Percentiles rank a stretch among this genome's conserved stretches.
Conservation (phyloP, 805 yeast genomes). For the Wickerhamomyces pijperi region DNA sequence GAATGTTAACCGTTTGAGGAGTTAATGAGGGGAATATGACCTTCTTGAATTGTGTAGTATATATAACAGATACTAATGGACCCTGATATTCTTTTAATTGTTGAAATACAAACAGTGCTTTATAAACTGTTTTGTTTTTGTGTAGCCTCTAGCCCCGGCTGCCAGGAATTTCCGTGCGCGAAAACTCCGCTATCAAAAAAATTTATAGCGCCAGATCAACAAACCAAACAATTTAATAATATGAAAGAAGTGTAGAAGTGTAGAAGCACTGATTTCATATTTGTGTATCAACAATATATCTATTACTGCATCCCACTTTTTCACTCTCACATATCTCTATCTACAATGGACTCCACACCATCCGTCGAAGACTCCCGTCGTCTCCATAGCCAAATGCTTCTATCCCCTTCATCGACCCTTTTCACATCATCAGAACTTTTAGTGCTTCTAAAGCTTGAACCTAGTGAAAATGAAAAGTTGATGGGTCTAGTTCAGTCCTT, state of each 20-base stretch:
- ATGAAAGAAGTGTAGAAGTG: too few relatives aligned
- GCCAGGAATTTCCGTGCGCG: background rate
- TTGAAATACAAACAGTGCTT: too few relatives aligned
- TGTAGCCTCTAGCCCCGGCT: too few relatives aligned
- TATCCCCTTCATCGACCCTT: constrained; percentile 32
- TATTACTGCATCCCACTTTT: background rate
- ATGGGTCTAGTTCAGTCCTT: constrained; percentile 41
- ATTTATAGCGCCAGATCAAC: background rate
- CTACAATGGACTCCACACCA: background rate
- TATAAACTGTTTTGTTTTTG: too few relatives aligned
- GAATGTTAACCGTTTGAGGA: too few relatives aligned
- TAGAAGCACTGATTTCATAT: too few relatives aligned
- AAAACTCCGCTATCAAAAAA: background rate
- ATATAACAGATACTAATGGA: too few relatives aligned
- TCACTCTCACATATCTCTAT: background rate
- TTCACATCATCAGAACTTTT: constrained; percentile 65
- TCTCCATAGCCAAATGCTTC: constrained; percentile 50
- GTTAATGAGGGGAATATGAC: too few relatives aligned
- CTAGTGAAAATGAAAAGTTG: constrained; percentile 25
- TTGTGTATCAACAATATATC: too few relatives aligned
- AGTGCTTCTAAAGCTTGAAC: constrained; percentile 30
- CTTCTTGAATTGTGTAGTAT: too few relatives aligned
- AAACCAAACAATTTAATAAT: too few relatives aligned
- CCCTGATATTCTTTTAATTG: too few relatives aligned
- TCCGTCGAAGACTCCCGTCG: background rate